A percentile compares a stretch with the other conserved stretches of the same genome.
Evolutionary conservation across 805 yeast species (phyloP).

Genomic region (Trichomonascus vanleenenianus): DNA sequence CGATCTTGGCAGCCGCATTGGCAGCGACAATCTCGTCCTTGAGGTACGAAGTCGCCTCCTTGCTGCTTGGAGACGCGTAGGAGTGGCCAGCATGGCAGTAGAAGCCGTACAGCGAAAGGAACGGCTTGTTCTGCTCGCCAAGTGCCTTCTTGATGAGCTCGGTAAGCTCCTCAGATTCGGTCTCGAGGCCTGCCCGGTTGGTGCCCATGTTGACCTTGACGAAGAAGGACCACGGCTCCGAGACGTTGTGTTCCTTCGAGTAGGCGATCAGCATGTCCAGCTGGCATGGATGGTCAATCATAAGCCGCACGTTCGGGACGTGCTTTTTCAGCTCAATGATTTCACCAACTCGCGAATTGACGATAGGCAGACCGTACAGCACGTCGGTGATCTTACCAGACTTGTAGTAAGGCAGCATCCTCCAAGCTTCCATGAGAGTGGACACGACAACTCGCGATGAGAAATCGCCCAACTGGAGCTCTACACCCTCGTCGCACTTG

Average conservation of each 20-base stretch:
- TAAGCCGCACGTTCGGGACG: conserved; percentile 39
- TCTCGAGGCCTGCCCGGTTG: conserved; percentile 53
- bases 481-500: conserved; percentile 54
- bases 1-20: conserved; percentile 40
- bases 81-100: conserved; percentile 80
- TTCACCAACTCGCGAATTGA: conserved; percentile 40
- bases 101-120: conserved; percentile 51
- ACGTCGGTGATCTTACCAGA: conserved; percentile 40
- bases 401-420: conserved; percentile 34
- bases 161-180: conserved; percentile 31
- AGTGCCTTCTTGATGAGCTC: conserved; percentile 30
- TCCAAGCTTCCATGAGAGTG: conserved; percentile 61
- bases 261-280: conserved; percentile 39
- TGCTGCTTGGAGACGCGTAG: conserved; percentile 40
- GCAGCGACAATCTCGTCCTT: conserved; percentile 53
- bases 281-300: conserved; percentile 58
- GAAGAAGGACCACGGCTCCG: conserved; percentile 51
- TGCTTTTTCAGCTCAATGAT: conserved; percentile 36
- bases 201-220: conserved; percentile 68
- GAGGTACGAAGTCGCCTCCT: conserved; percentile 41
- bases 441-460: conserved; percentile 55
- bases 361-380: conserved; percentile 54
- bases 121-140: conserved; percentile 20
- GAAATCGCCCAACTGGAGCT: conserved; percentile 41
- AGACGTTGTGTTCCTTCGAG: conserved; percentile 21